Conservation (phyloP, 1,284 basidiomycete genomes). For the Pseudozyma hubeiensis region DNA sequence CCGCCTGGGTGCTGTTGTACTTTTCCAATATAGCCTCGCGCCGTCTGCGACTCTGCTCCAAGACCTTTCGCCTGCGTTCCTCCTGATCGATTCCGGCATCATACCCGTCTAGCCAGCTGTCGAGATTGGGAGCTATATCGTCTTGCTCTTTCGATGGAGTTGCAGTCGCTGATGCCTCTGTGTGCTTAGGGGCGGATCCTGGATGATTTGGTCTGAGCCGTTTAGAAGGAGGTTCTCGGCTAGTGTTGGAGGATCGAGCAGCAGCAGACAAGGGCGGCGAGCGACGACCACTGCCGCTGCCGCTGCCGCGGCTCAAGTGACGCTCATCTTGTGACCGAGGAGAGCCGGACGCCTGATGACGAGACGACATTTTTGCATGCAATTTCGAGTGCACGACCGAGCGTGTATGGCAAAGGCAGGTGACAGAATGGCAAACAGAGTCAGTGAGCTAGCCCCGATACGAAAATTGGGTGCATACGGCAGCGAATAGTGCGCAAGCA, state of each 20-base stretch:
- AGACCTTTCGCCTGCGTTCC: conserved; percentile 15
- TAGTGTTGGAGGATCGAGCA: neutral
- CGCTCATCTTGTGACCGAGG: conserved; percentile 7
- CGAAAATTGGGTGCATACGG: neutral
- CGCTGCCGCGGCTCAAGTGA: neutral
- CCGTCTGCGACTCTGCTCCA: conserved; percentile 56
- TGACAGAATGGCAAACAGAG: conserved; percentile 12
- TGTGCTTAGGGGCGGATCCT: neutral
- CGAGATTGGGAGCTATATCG: conserved; percentile 9
- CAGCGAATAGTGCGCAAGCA: neutral
- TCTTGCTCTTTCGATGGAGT: neutral
- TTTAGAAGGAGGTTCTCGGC: conserved; percentile 18
- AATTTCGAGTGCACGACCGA: conserved; percentile 3
- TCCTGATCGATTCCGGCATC: conserved; percentile 38
- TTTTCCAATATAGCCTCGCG: conserved; percentile 49
- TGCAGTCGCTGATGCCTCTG: neutral
- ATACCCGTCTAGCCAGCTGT: conserved; percentile 27
- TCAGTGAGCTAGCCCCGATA: conserved; percentile 17
- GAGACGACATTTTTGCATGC: conserved; percentile 16
- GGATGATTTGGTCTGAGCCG: conserved; percentile 8
- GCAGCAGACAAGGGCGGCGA: neutral
- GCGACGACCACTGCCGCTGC: neutral
- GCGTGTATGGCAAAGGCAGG: conserved; percentile 5
- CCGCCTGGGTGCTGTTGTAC: conserved; percentile 15
- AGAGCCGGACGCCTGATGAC: conserved; percentile 15